Evolutionary conservation across 2,329 filamentous ascomycete species (phyloP).

Genomic region (Ramularia collo-cygni): DNA sequence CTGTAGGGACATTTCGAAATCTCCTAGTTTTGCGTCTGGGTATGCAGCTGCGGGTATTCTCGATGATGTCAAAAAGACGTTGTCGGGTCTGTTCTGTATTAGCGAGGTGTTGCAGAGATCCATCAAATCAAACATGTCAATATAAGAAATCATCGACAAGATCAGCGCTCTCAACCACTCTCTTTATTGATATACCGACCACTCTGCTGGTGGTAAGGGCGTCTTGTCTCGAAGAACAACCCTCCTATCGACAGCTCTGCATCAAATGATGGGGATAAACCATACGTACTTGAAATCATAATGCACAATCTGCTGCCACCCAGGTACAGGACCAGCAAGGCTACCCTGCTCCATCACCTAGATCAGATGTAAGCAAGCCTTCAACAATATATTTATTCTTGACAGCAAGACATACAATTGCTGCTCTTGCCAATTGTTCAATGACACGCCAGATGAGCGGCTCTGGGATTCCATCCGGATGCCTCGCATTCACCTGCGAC

Average conservation of each 20-base stretch:
- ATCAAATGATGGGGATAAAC: no score
- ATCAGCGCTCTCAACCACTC: no score
- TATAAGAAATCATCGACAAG: neutral
- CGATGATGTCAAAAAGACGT: neutral
- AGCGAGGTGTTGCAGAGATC: no score
- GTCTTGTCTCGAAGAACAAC: no score
- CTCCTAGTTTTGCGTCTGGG: slow-evolving; percentile 1
- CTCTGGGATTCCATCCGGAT: neutral
- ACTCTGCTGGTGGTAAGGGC: no score
- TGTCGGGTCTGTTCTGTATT: neutral
- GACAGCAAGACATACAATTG: no score
- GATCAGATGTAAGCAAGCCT: no score
- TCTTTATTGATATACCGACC: no score
- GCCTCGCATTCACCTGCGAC: neutral
- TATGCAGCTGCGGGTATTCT: neutral
- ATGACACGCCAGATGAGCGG: slow-evolving; percentile 5
- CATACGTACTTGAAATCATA: neutral
- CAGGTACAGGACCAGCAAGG: neutral
- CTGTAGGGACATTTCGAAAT: slow-evolving; percentile 2
- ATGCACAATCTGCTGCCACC: slow-evolving; percentile 6
- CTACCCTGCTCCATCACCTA: slow-evolving; percentile 5
- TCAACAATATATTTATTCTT: no score
- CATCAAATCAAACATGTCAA: no score
- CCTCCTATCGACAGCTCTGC: no score
- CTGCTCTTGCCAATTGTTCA: slow-evolving; percentile 3